A percentile compares a stretch with the other conserved stretches of the same genome.
phyloP scores from a whole-genome alignment of 345 rosid genomes.

The Punica granatum region DNA sequence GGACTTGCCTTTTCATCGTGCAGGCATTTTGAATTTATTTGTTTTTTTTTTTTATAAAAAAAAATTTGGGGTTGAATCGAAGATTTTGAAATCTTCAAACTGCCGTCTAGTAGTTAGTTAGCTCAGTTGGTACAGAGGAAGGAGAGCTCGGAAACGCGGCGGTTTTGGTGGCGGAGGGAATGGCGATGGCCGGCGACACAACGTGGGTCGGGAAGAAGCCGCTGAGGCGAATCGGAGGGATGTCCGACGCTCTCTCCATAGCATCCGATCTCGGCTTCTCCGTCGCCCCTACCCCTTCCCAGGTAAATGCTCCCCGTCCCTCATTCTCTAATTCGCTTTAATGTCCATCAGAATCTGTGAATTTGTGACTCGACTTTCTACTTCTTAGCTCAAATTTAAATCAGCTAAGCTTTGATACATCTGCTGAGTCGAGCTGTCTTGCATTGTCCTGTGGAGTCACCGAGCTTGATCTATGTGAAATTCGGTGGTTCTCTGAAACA shows the following conservation, averaged over 20 bases:
- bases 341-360: no score
- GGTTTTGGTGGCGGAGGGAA: slow-evolving; percentile 13
- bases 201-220: slow-evolving; percentile 98
- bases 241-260: slow-evolving; percentile 94
- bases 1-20: neutral
- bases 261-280: slow-evolving; percentile 95
- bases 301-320: slow-evolving; percentile 31
- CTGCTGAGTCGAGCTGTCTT: no score
- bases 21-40: neutral
- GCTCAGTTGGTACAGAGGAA: slow-evolving; percentile 2
- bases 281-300: slow-evolving; percentile 68
- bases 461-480: no score
- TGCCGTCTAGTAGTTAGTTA: slow-evolving; percentile 1
- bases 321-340: neutral
- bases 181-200: slow-evolving; percentile 78
- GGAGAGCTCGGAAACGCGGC: neutral
- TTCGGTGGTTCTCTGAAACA: neutral
- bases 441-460: no score
- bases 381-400: no score
- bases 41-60: no score
- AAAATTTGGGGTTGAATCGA: neutral
- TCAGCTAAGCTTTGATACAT: no score
- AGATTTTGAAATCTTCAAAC: slow-evolving; percentile 1
- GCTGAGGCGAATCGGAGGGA: slow-evolving; percentile 88
- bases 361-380: no score